A percentile compares a stretch with the other conserved stretches of the same genome.
phyloP scores from a whole-genome alignment of 148 eudicot genomes.

The Salicornia ramosissima region DNA sequence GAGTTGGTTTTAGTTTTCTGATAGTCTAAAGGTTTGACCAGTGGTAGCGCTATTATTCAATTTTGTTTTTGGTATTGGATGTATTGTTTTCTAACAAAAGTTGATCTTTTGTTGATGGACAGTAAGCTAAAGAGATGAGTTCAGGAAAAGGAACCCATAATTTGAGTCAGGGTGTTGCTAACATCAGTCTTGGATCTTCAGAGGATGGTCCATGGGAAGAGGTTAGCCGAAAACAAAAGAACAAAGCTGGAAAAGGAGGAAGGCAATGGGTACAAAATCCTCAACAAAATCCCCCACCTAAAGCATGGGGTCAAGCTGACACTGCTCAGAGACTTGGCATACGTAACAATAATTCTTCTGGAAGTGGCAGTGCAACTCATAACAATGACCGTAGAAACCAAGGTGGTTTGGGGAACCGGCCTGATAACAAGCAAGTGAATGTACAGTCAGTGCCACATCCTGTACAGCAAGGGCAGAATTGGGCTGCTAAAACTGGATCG shows the following conservation, averaged over 20 bases:
- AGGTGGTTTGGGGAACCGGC: constrained; percentile 23
- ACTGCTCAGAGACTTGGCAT: constrained; percentile 31
- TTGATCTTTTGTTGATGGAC: constrained; percentile 16
- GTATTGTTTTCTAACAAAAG: neutral
- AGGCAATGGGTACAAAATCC: constrained; percentile 31
- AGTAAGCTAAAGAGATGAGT: constrained; percentile 25
- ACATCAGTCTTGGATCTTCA: constrained; percentile 32
- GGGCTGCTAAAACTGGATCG: neutral
- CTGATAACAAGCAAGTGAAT: neutral
- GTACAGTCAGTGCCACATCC: constrained; percentile 30
- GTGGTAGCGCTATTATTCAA: too few species aligned
- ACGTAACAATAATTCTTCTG: constrained; percentile 24
- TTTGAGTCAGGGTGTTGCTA: constrained; percentile 35
- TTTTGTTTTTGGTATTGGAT: too few species aligned
- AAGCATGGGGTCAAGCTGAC: constrained; percentile 49
- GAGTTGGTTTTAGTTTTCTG: neutral
- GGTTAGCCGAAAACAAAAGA: constrained; percentile 36
- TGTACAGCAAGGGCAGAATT: constrained; percentile 39
- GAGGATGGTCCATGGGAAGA: constrained; percentile 54
- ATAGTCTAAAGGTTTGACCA: neutral
- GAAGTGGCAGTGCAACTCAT: constrained; percentile 12
- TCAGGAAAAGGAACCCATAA: constrained; percentile 28
- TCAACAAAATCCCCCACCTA: constrained; percentile 35
- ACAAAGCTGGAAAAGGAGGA: constrained; percentile 28
- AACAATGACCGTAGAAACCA: constrained; percentile 17